A percentile compares a stretch with the other conserved stretches of the same genome.
Evolutionary conservation across 2,329 filamentous ascomycete species (phyloP).

Genomic region (Phyllosticta citriasiana): DNA sequence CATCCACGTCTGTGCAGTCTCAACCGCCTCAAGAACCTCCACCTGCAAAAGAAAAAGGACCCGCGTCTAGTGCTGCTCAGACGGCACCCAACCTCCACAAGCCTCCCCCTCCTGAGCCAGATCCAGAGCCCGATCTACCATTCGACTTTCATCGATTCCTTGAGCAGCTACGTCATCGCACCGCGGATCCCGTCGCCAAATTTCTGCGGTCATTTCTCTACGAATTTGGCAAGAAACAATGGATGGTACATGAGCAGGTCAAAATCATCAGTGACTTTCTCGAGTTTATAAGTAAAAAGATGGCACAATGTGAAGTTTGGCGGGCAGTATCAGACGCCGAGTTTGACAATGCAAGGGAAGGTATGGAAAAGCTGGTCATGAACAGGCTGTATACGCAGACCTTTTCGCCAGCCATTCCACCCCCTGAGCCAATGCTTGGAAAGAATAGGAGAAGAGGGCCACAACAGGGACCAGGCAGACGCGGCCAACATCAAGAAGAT

Average conservation of each 20-base stretch:
- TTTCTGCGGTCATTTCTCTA: conserved; percentile 89
- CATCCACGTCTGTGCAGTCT: background rate
- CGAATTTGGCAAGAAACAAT: conserved; percentile 95
- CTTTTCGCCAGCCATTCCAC: conserved; percentile 85
- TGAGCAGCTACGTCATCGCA: conserved; percentile 89
- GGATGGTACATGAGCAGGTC: conserved; percentile 99
- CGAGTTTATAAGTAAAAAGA: conserved; percentile 95
- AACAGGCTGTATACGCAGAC: conserved; percentile 92
- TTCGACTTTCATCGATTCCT: conserved; percentile 98
- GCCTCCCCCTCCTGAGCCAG: conserved; percentile 46
- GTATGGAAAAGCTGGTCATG: conserved; percentile 99
- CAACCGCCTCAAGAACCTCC: conserved; percentile 13
- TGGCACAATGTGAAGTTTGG: conserved; percentile 96
- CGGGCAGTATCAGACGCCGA: conserved; percentile 89
- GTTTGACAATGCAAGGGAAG: conserved; percentile 95
- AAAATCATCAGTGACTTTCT: conserved; percentile 98
- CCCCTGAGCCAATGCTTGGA: conserved; percentile 56
- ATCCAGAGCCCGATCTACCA: conserved; percentile 66
- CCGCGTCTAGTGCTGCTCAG: conserved; percentile 12
- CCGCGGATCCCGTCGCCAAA: conserved; percentile 93
- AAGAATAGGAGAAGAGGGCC: conserved; percentile 37
- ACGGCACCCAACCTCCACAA: conserved; percentile 39
- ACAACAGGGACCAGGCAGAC: conserved; percentile 63
- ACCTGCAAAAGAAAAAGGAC: conserved; percentile 15
- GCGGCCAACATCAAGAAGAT: conserved; percentile 95